phyloP scores from a whole-genome alignment of 106 monocot species.

The Allium sativum region DNA sequence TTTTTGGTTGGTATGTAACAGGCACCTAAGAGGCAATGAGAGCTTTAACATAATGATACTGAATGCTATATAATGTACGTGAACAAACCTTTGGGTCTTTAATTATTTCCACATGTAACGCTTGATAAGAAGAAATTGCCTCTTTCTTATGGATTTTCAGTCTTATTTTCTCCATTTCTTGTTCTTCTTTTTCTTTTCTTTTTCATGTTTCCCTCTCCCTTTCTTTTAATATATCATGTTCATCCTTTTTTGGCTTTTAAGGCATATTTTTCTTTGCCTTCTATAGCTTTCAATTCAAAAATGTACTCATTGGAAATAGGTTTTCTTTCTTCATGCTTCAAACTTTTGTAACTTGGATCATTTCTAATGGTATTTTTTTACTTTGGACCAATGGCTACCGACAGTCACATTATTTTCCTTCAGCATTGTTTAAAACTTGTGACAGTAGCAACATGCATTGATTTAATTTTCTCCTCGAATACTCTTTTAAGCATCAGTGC shows the following conservation, averaged over 20 bases:
- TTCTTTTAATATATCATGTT: slow-evolving; percentile 81
- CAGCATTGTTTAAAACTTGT: slow-evolving; percentile 75
- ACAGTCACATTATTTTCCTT: slow-evolving; percentile 54
- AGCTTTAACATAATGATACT: no score
- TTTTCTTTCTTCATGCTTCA: slow-evolving; percentile 81
- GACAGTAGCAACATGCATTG: slow-evolving; percentile 30
- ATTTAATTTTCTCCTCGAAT: slow-evolving; percentile 57
- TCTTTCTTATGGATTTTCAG: slow-evolving; percentile 83
- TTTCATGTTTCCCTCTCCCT: slow-evolving; percentile 86
- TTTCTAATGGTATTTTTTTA: slow-evolving; percentile 75
- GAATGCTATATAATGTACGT: no score
- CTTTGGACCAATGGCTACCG: slow-evolving; percentile 74
- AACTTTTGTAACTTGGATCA: slow-evolving; percentile 75
- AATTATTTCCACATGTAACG: slow-evolving; percentile 83
- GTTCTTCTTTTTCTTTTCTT: slow-evolving; percentile 94
- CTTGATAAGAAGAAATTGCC: slow-evolving; percentile 66
- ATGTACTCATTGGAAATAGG: slow-evolving; percentile 73
- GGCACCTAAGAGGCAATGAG: no score
- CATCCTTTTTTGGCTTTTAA: slow-evolving; percentile 70
- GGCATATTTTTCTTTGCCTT: slow-evolving; percentile 52
- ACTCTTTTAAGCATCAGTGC: slow-evolving; percentile 50
- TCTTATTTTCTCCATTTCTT: slow-evolving; percentile 89
- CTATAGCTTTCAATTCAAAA: slow-evolving; percentile 58
- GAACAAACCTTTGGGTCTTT: slow-evolving; percentile 74
- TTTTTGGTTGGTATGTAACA: no score